phyloP scores from a whole-genome alignment of 1,284 basidiomycete species.

The Abortiporus biennis region DNA sequence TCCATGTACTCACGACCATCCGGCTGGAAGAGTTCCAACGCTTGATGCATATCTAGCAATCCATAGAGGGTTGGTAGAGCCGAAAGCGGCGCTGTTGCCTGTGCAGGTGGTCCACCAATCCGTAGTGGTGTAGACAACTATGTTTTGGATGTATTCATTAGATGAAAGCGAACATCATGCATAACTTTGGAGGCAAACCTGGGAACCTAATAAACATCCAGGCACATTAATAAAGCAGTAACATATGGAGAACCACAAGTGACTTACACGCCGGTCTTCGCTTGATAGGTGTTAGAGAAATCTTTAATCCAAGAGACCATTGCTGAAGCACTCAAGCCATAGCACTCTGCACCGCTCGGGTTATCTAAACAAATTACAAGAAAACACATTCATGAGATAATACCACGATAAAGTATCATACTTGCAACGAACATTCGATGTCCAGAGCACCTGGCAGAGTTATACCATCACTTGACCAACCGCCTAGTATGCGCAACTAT shows the following conservation, averaged over 20 bases:
- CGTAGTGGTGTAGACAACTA: conserved; percentile 58
- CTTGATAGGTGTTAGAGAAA: conserved; percentile 59
- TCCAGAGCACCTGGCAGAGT: conserved; percentile 65
- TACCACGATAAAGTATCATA: neutral
- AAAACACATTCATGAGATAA: neutral
- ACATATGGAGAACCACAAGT: neutral
- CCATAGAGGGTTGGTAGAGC: conserved; percentile 48
- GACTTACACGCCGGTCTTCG: conserved; percentile 39
- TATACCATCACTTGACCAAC: conserved; percentile 52
- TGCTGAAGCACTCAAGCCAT: conserved; percentile 41
- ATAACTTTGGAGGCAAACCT: conserved; percentile 15
- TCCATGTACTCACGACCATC: conserved; percentile 34
- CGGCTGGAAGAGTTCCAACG: conserved; percentile 47
- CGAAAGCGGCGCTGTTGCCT: conserved; percentile 46
- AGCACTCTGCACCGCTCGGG: conserved; percentile 47
- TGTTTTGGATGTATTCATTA: neutral
- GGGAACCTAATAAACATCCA: conserved; percentile 26
- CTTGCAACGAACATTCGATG: conserved; percentile 42
- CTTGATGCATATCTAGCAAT: conserved; percentile 46
- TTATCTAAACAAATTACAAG: conserved; percentile 33
- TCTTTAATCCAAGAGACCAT: conserved; percentile 62
- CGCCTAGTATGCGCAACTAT: no score
- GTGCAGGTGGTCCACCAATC: conserved; percentile 69
- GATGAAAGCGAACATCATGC: neutral
- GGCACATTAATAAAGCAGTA: neutral